phyloP scores from a whole-genome alignment of 148 eudicot species.

The Linanthus parryae region DNA sequence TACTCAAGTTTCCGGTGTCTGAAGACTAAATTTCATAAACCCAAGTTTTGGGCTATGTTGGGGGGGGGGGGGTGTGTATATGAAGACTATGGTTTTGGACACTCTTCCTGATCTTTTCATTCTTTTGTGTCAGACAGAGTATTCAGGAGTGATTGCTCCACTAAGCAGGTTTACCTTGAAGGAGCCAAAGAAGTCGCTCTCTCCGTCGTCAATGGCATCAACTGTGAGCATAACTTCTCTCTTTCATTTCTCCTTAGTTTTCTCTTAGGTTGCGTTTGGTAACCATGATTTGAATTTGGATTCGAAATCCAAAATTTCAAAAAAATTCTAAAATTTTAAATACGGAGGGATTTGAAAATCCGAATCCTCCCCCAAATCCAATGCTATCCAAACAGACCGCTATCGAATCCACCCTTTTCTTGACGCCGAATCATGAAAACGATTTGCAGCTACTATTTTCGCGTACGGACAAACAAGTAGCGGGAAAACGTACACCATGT shows the following conservation, averaged over 20 bases:
- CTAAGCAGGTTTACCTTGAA: slow-evolving; percentile 81
- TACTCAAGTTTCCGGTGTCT: too few relatives aligned
- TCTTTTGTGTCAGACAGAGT: slow-evolving; percentile 54
- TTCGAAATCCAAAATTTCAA: too few relatives aligned
- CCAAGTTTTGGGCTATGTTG: too few relatives aligned
- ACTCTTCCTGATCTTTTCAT: slow-evolving; percentile 16
- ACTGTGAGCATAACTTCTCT: slow-evolving; percentile 54
- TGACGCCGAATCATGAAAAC: slow-evolving; percentile 2
- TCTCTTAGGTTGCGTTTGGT: too few relatives aligned
- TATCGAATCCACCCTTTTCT: slow-evolving; percentile 7
- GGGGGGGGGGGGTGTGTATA: too few relatives aligned
- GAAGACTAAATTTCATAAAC: too few relatives aligned
- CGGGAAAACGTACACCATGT: slow-evolving; percentile 96
- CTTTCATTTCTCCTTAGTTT: too few relatives aligned
- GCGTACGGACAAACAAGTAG: slow-evolving; percentile 99
- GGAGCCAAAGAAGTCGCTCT: slow-evolving; percentile 90
- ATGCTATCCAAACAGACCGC: too few relatives aligned
- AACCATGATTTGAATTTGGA: too few relatives aligned
- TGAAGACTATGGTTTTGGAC: background rate
- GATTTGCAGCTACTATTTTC: slow-evolving; percentile 75
- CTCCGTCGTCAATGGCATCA: slow-evolving; percentile 74
- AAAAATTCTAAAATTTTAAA: too few relatives aligned
- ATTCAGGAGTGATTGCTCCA: slow-evolving; percentile 66
- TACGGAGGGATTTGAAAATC: too few relatives aligned
- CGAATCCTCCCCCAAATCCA: too few relatives aligned